These are phyloP conservation scores for Magnusiomyces tetraspermus DNA, from an alignment of 1,139 yeast genomes.

Conservation along the genomic window DNA sequence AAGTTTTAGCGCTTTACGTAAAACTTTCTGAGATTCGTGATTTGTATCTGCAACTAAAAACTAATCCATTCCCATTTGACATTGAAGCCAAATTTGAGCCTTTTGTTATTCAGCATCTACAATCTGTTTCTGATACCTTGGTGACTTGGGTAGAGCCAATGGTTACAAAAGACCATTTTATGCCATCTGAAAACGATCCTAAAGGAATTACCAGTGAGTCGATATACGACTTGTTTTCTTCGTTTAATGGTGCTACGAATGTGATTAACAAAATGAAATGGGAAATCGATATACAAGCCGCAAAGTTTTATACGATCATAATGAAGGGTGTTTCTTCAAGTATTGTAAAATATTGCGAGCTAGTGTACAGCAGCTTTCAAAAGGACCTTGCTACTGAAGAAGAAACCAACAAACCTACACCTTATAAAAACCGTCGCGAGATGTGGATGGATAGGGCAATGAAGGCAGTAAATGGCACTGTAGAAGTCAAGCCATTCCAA, in stretches of 20 bases:
- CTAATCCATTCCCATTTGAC: slow-evolving; percentile 41
- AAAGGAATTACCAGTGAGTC: slow-evolving; percentile 42
- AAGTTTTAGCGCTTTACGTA: slow-evolving; percentile 53
- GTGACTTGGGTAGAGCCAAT: slow-evolving; percentile 46
- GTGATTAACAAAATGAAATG: slow-evolving; percentile 51
- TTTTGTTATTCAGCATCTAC: slow-evolving; percentile 49
- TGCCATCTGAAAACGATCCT: slow-evolving; percentile 39
- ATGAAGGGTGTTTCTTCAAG: slow-evolving; percentile 57
- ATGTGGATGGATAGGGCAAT: slow-evolving; percentile 36
- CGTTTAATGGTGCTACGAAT: slow-evolving; percentile 49
- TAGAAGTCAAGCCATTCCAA: slow-evolving; percentile 46
- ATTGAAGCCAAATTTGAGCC: slow-evolving; percentile 54
- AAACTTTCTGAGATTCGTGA: slow-evolving; percentile 48
- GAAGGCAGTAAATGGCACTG: slow-evolving; percentile 36
- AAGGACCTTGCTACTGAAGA: slow-evolving; percentile 38
- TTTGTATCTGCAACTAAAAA: slow-evolving; percentile 44
- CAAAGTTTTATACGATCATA: slow-evolving; percentile 49
- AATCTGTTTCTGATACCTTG: slow-evolving; percentile 44
- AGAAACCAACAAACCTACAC: slow-evolving; percentile 25
- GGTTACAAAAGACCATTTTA: slow-evolving; percentile 46
- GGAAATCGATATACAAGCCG: slow-evolving; percentile 52
- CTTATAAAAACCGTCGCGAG: slow-evolving; percentile 28
- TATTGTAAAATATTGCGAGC: slow-evolving; percentile 43
- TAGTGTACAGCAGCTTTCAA: slow-evolving; percentile 40
- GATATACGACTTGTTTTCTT: slow-evolving; percentile 56